A percentile compares a stretch with the other conserved stretches of the same genome.
Evolutionary conservation across 2,329 filamentous ascomycete species (phyloP).

Genomic region (Hawksworthiomyces lignivorus): DNA sequence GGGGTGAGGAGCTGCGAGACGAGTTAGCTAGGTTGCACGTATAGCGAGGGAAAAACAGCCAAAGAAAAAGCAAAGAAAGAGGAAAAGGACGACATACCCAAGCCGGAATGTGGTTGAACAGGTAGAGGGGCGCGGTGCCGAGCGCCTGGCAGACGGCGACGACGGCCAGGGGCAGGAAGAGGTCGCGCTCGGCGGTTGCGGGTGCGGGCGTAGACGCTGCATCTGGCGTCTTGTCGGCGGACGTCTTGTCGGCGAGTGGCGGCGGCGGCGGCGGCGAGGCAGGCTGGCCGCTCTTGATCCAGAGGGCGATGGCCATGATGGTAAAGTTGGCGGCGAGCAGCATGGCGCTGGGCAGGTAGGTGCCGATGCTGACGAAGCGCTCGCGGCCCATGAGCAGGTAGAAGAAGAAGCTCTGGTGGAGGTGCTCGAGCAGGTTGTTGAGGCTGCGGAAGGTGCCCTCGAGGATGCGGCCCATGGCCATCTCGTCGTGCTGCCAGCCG

Average conservation of each 20-base stretch:
- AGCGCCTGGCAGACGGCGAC: constrained; percentile 68
- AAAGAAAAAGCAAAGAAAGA: constrained; percentile 1
- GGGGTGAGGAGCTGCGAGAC: constrained; percentile 45
- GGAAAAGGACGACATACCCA: constrained; percentile 46
- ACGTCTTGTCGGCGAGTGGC: constrained; percentile 16
- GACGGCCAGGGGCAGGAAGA: constrained; percentile 66
- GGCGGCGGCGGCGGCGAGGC: constrained; percentile 21
- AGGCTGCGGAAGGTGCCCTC: constrained; percentile 88
- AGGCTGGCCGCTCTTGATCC: constrained; percentile 72
- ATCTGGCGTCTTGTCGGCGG: constrained; percentile 22
- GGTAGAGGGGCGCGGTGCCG: constrained; percentile 71
- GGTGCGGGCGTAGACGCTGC: constrained; percentile 12
- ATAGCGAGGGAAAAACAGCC: background rate
- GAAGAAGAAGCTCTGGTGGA: constrained; percentile 99
- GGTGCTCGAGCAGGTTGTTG: constrained; percentile 92
- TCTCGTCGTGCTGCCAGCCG: constrained; percentile 97
- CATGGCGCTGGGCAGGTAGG: constrained; percentile 97
- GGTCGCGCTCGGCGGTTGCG: constrained; percentile 49
- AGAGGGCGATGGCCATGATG: constrained; percentile 89
- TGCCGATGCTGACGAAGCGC: constrained; percentile 95
- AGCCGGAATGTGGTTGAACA: constrained; percentile 70
- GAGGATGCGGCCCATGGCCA: constrained; percentile 82
- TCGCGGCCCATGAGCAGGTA: constrained; percentile 88
- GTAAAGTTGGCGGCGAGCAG: constrained; percentile 89
- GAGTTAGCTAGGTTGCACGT: no score